Evolutionary conservation across 2,329 filamentous ascomycete species (phyloP).

Genomic region (Alternaria angustiovoidea): DNA sequence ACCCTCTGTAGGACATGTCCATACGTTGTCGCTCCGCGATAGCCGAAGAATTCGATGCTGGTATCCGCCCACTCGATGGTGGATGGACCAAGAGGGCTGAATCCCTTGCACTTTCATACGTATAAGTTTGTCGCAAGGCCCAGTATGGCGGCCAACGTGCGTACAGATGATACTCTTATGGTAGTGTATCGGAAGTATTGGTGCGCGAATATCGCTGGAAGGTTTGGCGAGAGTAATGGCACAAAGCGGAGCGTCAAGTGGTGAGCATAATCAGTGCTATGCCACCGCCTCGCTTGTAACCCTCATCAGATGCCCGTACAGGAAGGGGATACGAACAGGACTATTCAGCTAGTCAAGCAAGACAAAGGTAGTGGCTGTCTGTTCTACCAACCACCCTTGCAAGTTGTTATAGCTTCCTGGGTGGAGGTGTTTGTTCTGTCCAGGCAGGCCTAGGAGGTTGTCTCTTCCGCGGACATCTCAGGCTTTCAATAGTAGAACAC

Average conservation of each 20-base stretch:
- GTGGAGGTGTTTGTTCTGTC: not conserved
- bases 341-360: not conserved
- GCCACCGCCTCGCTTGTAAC: not conserved
- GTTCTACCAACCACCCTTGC: not conserved
- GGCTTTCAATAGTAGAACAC: not conserved
- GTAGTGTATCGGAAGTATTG: not conserved
- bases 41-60: not conserved
- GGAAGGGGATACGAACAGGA: not conserved
- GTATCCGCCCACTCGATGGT: not conserved
- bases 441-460: not conserved
- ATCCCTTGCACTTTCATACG: not conserved
- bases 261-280: not conserved
- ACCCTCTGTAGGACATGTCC: not conserved
- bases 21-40: not conserved
- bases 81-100: not conserved
- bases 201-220: not conserved
- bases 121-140: not conserved
- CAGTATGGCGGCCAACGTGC: not conserved
- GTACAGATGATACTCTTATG: not conserved
- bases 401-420: not conserved
- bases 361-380: not conserved
- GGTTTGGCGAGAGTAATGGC: not conserved
- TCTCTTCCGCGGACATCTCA: not conserved
- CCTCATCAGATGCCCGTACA: not conserved
- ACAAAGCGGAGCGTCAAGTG: not conserved